Conservation (phyloP, 2,329 filamentous ascomycete species). For the Grosmannia serpens region DNA sequence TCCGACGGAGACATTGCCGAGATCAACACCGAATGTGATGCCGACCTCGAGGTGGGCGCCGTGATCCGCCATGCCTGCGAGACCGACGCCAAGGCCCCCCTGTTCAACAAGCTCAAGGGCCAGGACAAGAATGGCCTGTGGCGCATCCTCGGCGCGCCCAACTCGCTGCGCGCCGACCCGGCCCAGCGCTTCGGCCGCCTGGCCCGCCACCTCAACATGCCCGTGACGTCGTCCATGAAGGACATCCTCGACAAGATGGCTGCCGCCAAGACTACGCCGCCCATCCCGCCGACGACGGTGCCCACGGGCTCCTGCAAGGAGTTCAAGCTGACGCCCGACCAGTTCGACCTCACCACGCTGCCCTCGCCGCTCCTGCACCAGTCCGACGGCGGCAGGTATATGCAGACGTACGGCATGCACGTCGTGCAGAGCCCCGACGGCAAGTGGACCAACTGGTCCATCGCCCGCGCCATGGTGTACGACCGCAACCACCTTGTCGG, state of each 20-base stretch:
- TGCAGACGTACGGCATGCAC: constrained; percentile 39
- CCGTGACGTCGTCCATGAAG: constrained; percentile 22
- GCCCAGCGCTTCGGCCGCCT: constrained; percentile 27
- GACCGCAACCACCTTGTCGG: constrained; percentile 28
- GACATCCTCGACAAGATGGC: constrained; percentile 31
- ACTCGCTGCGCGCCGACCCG: constrained; percentile 21
- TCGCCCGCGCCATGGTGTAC: constrained; percentile 33
- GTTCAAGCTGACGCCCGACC: constrained; percentile 21
- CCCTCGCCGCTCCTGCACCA: constrained; percentile 31
- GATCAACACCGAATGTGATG: constrained; percentile 29
- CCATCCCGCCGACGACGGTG: constrained; percentile 22
- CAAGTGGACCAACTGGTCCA: constrained; percentile 36
- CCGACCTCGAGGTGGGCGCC: constrained; percentile 33
- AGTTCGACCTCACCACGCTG: constrained; percentile 30
- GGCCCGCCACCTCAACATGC: constrained; percentile 28
- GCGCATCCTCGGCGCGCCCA: constrained; percentile 34
- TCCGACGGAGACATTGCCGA: constrained; percentile 32
- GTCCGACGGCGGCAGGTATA: constrained; percentile 35
- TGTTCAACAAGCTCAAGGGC: constrained; percentile 41
- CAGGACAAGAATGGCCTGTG: constrained; percentile 29
- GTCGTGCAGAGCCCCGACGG: constrained; percentile 31
- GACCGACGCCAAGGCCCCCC: constrained; percentile 31
- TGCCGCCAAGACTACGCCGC: constrained; percentile 19
- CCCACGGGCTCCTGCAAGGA: constrained; percentile 30
- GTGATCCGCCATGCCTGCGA: constrained; percentile 35